Conservation (phyloP, 2,329 filamentous ascomycete species). For the Aspergillus pseudonomiae region DNA sequence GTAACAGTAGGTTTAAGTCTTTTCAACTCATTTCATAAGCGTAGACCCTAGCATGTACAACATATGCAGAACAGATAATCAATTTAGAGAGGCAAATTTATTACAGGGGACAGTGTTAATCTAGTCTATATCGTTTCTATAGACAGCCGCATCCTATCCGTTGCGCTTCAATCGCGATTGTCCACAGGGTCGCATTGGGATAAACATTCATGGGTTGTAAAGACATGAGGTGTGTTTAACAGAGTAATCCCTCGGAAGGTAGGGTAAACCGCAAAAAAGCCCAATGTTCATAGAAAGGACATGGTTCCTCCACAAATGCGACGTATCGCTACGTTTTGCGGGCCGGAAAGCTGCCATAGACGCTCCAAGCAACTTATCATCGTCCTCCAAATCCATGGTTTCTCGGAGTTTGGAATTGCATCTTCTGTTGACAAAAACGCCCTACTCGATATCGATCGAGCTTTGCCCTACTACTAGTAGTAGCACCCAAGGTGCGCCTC, state of each 20-base stretch:
- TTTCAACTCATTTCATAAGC: too few relatives aligned
- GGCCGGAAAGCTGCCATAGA: background rate
- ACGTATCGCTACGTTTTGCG: background rate
- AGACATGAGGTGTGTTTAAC: background rate
- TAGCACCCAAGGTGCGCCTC: too few relatives aligned
- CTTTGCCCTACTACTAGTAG: too few relatives aligned
- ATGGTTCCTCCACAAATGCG: background rate
- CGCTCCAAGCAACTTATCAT: background rate
- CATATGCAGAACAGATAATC: too few relatives aligned
- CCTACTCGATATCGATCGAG: too few relatives aligned
- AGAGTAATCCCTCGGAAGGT: rapidly evolving
- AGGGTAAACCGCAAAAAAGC: background rate
- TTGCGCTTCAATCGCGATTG: background rate
- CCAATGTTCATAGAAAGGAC: background rate
- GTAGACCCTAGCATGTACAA: background rate
- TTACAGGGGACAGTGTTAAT: background rate
- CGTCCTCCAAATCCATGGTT: background rate
- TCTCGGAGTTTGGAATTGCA: background rate
- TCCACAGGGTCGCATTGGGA: background rate
- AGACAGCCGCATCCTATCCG: background rate
- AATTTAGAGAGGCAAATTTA: rapidly evolving
- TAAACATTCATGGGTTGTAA: background rate
- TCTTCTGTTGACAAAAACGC: background rate
- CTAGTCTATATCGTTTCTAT: background rate
- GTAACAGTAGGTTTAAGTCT: too few relatives aligned